Base-by-base conservation (phyloP, 2,329 filamentous ascomycete species). In the Ambrosiella beaveri region DNA sequence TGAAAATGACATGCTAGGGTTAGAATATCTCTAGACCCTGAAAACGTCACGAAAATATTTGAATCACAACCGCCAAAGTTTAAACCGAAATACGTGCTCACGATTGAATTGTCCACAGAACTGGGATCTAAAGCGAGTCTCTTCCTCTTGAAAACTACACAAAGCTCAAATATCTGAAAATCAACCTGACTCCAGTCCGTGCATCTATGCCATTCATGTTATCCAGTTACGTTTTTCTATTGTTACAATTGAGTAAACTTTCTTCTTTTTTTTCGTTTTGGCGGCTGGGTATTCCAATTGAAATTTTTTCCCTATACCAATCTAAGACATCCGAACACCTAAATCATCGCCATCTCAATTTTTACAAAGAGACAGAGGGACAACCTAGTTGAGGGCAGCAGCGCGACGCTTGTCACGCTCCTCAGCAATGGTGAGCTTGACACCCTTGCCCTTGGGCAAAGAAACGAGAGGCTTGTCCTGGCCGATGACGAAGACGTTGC, bases 371-470 rank as follows among this genome's bases (percentile, higher is more conserved):
- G 38, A 47, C 56, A 44, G 50, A 54, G 57, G 9, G n/a, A 39
- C 45, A 51, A 64, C 66, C 77, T 80, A 78, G 71, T 78, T 71
- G 66, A 74, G 66, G 64, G 73, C 64, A 65, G 71, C 66, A 66
- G 90, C 88, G 71, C 93, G 87, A 73, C 90, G 88, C 76, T 91
- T 90, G 78, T 98, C 91, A 81, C 91, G 84, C 88, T 98, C 91
- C 81, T 98, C 91, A 68, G 91, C 89, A 71, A 98, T 97, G 72
- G 86, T 84, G 75, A 97, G 88, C 88, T 96, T 95, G 81, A 98
- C 93, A 88, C 93, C 93, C 85, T 96, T 96, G 80, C 93, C 93
- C 88, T 97, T 98, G 75, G 93, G 94, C 73, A 98, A 84, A 70
- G 88, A 95, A 78, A 98, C 84, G 93, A 93, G 98, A 71, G 93